These are phyloP conservation scores for Leavenworthia alabamica DNA, from an alignment of 345 rosid genomes.

Conservation along the genomic window DNA sequence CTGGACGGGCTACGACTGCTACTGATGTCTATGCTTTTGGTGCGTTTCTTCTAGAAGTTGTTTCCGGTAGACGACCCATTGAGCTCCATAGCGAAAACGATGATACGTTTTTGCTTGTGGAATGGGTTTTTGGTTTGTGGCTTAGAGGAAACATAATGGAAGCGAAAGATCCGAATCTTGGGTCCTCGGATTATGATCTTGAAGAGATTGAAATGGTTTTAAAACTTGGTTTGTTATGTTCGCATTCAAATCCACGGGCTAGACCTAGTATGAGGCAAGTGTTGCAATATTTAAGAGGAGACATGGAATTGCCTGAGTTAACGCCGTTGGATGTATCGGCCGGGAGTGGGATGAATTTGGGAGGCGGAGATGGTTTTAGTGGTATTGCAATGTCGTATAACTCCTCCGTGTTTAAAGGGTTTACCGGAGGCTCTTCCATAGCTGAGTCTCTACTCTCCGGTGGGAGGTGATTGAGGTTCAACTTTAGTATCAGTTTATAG, in stretches of 20 bases:
- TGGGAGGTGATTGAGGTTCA: constrained; percentile 21
- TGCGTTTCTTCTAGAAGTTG: constrained; percentile 58
- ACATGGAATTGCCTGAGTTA: constrained; percentile 16
- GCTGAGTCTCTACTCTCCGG: constrained; percentile 28
- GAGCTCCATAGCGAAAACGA: constrained; percentile 20
- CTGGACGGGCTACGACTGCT: constrained; percentile 45
- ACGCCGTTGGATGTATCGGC: constrained; percentile 19
- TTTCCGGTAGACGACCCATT: constrained; percentile 49
- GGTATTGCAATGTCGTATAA: constrained; percentile 20
- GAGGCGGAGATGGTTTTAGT: constrained; percentile 25
- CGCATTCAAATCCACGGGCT: constrained; percentile 36
- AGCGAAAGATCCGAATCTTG: constrained; percentile 39
- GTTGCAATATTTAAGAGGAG: constrained; percentile 41
- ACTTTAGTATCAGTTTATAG: not conserved
- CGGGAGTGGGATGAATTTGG: constrained; percentile 5
- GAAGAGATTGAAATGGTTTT: constrained; percentile 49
- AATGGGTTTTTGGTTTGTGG: constrained; percentile 42
- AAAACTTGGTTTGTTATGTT: constrained; percentile 56
- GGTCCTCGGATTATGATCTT: constrained; percentile 19
- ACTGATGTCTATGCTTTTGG: constrained; percentile 57
- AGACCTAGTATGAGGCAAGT: constrained; percentile 63
- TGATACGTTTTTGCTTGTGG: constrained; percentile 34
- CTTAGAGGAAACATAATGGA: constrained; percentile 32
- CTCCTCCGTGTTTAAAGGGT: constrained; percentile 24
- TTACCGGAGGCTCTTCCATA: constrained; percentile 23